These are phyloP conservation scores for Chalciporus chontae DNA, from an alignment of 768 basidiomycete species.

Conservation along the genomic window DNA sequence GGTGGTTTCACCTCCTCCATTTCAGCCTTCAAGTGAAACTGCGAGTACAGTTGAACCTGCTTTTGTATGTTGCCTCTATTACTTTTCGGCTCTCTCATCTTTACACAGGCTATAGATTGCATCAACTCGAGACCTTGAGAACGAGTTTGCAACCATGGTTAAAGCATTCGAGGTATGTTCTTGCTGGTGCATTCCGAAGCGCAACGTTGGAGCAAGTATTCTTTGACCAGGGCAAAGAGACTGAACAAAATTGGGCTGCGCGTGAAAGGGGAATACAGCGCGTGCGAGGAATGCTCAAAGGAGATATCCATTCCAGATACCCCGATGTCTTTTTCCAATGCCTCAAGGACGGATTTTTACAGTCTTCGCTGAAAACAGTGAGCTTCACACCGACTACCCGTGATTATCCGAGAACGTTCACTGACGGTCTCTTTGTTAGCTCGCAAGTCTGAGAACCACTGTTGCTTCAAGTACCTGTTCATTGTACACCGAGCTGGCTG, in stretches of 20 bases:
- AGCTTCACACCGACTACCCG: slow-evolving; percentile 26
- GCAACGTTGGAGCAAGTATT: slow-evolving; percentile 1
- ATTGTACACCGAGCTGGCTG: slow-evolving; percentile 72
- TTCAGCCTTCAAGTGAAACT: slow-evolving; percentile 41
- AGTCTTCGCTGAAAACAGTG: slow-evolving; percentile 83
- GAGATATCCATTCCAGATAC: slow-evolving; percentile 74
- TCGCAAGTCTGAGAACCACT: slow-evolving; percentile 87
- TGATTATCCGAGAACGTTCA: neutral
- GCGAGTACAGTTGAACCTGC: slow-evolving; percentile 53
- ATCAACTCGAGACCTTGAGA: slow-evolving; percentile 79
- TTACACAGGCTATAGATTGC: slow-evolving; percentile 55
- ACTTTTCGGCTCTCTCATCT: neutral
- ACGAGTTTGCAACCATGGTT: slow-evolving; percentile 76
- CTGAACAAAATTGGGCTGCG: slow-evolving; percentile 90
- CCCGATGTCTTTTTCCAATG: slow-evolving; percentile 69
- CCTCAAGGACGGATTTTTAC: slow-evolving; percentile 75
- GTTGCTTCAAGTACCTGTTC: slow-evolving; percentile 75
- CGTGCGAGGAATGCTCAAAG: slow-evolving; percentile 88
- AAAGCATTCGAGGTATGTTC: slow-evolving; percentile 74
- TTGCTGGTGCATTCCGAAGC: neutral
- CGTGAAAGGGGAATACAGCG: slow-evolving; percentile 75
- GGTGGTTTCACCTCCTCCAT: slow-evolving; percentile 39
- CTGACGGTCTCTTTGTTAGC: slow-evolving; percentile 39
- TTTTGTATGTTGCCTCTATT: slow-evolving; percentile 50
- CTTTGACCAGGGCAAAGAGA: slow-evolving; percentile 80